Evolutionary conservation across 192 early-diverging fungal genomes (phyloP), one percentile per base, ranked within the genome.

Genomic region (Funneliformis geosporum): DNA sequence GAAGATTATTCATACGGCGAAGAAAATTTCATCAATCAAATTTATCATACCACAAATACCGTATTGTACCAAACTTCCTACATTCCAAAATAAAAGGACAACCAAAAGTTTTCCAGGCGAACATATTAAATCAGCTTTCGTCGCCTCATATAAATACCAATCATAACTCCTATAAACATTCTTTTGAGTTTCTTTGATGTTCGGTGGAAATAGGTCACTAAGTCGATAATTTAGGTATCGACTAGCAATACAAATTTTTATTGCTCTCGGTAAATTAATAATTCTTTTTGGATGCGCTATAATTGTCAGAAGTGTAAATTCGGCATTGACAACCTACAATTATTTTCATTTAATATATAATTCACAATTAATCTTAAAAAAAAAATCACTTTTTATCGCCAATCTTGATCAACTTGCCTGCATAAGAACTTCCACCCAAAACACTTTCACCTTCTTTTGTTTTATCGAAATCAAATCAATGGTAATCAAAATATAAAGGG

Each of bases 51-150:
- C 43, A 33, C 50, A 60, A 50, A 78, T 33, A 44, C 76, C 60
- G 66, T 78, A 78, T 78, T 78, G 76, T 0, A 23, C 62, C 16
- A 78, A 44, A 67, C 76, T 78, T 33, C 76, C 76, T 38, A 78
- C 0, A 78, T 78, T 78, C 76, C 76, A 78, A 50, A 78, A 50
- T 16, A 27, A 44, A 11, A 78, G 38, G 44, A 78, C 18, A 18
- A 47, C n/a, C 10, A 68, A 47, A 40, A 78, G 43, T 67, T 50
- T 42, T 55, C 27, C 40, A 2, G 76, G 76, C 21, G 76, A 16
- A 46, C 76, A 78, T 27, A 78, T 38, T 18, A 78, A 78, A 18
- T 39, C 40, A 67, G 65, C 72, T 68, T 23, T 60, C 11, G 9
- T 23, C 5, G 62, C 76, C 33, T 78, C 62, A 50, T 67, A 78